Evolutionary conservation across 495 filamentous ascomycete species (phyloP).

Genomic region (Xylaria bambusicola): DNA sequence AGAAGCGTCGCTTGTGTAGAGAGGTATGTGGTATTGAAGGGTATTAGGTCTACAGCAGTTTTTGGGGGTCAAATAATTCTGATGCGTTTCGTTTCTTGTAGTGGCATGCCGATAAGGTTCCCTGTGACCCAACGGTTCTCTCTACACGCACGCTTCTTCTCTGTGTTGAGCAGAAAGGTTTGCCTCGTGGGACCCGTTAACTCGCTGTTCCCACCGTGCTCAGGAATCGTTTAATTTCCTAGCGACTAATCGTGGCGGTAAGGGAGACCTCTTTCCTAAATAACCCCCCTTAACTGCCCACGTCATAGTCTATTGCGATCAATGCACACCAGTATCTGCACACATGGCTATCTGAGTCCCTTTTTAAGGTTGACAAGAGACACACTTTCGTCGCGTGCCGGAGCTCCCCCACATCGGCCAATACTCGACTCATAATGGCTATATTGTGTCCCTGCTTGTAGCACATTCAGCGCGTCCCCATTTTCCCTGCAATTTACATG

Average conservation of each 20-base stretch:
- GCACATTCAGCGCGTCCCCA: conserved; percentile 31
- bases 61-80: conserved; percentile 22
- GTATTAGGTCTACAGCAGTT: conserved; percentile 1
- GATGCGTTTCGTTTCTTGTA: conserved; percentile 39
- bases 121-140: conserved; percentile 57
- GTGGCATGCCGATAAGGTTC: conserved; percentile 48
- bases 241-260: conserved; percentile 65
- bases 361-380: conserved; percentile 31
- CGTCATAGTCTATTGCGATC: conserved; percentile 23
- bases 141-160: conserved; percentile 47
- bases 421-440: conserved; percentile 31
- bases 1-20: conserved; percentile 36
- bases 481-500: conserved; percentile 30
- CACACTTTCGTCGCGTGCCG: conserved; percentile 32
- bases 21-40: conserved; percentile 30
- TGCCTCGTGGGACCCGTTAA: conserved; percentile 70
- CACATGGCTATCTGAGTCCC: conserved; percentile 22
- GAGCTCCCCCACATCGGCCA: conserved; percentile 28
- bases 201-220: conserved; percentile 65
- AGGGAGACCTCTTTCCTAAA: conserved; percentile 51
- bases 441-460: conserved; percentile 33
- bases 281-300: conserved; percentile 11
- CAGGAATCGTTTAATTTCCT: conserved; percentile 54
- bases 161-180: conserved; percentile 43
- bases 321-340: neutral